Evolutionary conservation across 805 yeast genomes (phyloP), one percentile per base, ranked within the genome.

Genomic region (Candida oleophila): DNA sequence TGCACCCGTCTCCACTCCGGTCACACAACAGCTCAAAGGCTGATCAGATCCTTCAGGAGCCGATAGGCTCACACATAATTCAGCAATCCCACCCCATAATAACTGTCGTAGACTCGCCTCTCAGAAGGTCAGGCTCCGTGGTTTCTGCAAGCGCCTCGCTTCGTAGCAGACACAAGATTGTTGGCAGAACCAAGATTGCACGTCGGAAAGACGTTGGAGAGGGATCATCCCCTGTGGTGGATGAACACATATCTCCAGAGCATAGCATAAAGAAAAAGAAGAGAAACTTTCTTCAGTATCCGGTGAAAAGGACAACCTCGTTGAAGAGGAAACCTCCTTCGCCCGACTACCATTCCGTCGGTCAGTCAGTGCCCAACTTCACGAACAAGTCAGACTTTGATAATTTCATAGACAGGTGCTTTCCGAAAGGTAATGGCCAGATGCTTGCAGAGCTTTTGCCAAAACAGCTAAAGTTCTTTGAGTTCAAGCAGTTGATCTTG

Each of bases 301-400:
- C 74, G 4, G 71, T 70, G 3, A 62, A 55, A 40, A 52, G 74
- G 36, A 62, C 57, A 33, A 62, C 64, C 1, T 68, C 74, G 1
- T 62, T 68, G 44, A 65, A 62, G 30, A 33, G 47, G 41, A 44
- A 44, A 15, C 47, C 57, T 7, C 11, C 21, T 19, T 11, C 37
- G n/a, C n/a, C 14, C n/a, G 40, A 36, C 22, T 66, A 66, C 48
- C 49, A 55, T 19, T 49, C 60, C 2, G 42, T 57, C 5, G 39
- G 44, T 22, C 15, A 45, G 39, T 32, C 47, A 30, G 41, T 28
- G n/a, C 53, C 65, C 5, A 57, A 59, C 16, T 68, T 66, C 44
- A 44, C 48, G 12, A 49, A 47, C n/a, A 45, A 41, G 42, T 40
- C 48, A n/a, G 58, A 61, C 35, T 33, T 69, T 36, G 52, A 43